Percentiles rank a stretch among this genome's conserved stretches.
These are phyloP conservation scores for Ajuga chamaepitys DNA, from an alignment of 257 asterid genomes.

Conservation along the genomic window DNA sequence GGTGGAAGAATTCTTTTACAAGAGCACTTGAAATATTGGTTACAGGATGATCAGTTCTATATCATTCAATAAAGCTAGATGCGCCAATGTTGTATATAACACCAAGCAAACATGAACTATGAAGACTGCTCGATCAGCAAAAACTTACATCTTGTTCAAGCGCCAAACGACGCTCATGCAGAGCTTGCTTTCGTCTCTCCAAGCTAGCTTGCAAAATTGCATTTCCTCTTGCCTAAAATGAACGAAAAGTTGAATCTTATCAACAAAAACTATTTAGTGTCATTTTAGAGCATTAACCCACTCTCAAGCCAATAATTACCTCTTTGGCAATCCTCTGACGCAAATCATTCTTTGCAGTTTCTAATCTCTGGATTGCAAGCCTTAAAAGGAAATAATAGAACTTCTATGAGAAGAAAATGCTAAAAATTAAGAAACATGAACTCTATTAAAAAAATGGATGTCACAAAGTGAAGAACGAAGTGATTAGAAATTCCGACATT, in stretches of 20 bases:
- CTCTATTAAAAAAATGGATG: too few species aligned
- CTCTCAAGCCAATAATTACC: slow-evolving; percentile 35
- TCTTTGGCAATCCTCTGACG: slow-evolving; percentile 92
- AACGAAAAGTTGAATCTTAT: slow-evolving; percentile 4
- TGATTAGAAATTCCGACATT: too few species aligned
- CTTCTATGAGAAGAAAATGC: slow-evolving; percentile 10
- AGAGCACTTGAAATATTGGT: neutral
- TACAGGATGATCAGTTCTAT: neutral
- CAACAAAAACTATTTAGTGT: slow-evolving; percentile 11
- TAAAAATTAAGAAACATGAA: neutral
- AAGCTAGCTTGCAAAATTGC: slow-evolving; percentile 94
- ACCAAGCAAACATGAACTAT: slow-evolving; percentile 1
- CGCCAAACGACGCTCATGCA: slow-evolving; percentile 87
- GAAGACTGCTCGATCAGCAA: neutral
- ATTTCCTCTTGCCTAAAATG: slow-evolving; percentile 77
- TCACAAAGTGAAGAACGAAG: too few species aligned
- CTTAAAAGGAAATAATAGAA: slow-evolving; percentile 32
- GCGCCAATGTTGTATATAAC: neutral
- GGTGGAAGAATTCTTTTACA: neutral
- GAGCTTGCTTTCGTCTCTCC: slow-evolving; percentile 93
- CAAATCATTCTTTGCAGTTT: slow-evolving; percentile 81
- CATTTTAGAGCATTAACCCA: neutral
- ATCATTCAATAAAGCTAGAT: slow-evolving; percentile 1
- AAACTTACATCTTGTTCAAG: slow-evolving; percentile 89
- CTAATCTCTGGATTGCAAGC: slow-evolving; percentile 91